A percentile compares a stretch with the other conserved stretches of the same genome.
These are phyloP conservation scores for Mortierella polycephala DNA, from an alignment of 371 early-diverging fungal species.

Conservation along the genomic window DNA sequence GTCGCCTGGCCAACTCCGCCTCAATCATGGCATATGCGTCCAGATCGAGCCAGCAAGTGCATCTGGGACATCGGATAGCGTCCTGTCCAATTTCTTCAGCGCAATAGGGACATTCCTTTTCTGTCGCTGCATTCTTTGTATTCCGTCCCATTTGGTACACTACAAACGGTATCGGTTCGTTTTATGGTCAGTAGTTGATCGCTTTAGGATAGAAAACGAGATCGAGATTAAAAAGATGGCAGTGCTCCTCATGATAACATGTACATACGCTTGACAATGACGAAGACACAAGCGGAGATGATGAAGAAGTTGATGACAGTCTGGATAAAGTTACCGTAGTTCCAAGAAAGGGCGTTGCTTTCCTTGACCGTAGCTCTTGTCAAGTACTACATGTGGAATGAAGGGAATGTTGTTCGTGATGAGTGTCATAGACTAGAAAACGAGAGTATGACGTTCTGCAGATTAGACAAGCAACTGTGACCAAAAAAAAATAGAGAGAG, in stretches of 20 bases:
- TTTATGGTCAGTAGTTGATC: too few relatives aligned
- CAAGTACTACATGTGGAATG: conserved; percentile 10
- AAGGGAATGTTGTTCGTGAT: neutral
- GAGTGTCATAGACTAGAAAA: neutral
- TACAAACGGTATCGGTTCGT: neutral
- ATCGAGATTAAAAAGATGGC: too few relatives aligned
- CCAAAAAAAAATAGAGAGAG: neutral
- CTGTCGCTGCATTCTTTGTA: conserved; percentile 8
- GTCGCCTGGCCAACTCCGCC: conserved; percentile 4
- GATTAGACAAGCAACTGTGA: neutral
- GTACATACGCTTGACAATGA: conserved; percentile 38
- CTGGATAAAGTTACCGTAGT: conserved; percentile 48
- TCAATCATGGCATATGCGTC: conserved; percentile 30
- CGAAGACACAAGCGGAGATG: conserved; percentile 39
- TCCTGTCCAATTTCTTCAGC: conserved; percentile 16
- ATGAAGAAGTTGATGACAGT: conserved; percentile 53
- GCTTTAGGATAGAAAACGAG: too few relatives aligned
- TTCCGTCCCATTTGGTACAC: conserved; percentile 45
- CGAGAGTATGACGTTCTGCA: too few relatives aligned
- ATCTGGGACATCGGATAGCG: conserved; percentile 33
- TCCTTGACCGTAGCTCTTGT: conserved; percentile 35
- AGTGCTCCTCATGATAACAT: too few relatives aligned
- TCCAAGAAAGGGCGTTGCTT: conserved; percentile 39
- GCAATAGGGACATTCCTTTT: conserved; percentile 45
- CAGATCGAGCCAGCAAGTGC: conserved; percentile 49